Evolutionary conservation across 2,329 filamentous ascomycete genomes (phyloP), one percentile per base, ranked within the genome.

Genomic region (Cercospora citrullina): DNA sequence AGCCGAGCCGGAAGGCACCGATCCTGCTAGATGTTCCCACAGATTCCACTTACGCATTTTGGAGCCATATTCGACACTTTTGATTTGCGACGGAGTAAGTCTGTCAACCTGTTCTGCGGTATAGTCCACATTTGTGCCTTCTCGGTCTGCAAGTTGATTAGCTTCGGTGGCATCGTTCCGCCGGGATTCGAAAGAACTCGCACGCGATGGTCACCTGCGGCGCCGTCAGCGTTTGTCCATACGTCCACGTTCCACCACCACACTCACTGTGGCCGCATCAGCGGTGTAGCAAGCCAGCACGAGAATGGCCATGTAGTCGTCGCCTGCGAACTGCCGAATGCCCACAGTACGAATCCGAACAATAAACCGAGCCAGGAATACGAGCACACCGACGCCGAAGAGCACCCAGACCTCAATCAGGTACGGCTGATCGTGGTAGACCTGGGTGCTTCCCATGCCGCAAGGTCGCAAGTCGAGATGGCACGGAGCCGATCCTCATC

Each of bases 271-370:
- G 5, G 75, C 75, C 1, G 77, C 78, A 65, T 81, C 80, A 3
- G 78, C 71, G 0, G 76, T 75, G 53, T 79, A 81, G 51, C 79
- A 78, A 16, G 76, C 68, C 0, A 77, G 45, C 10, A 80, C 79
- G 1, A 79, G 62, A 10, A 79, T n/a, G 0, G 77, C 73, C 31
- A 81, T 76, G 10, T 78, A 77, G 63, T 82, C 80, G 68, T 83
- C 81, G 5, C 80, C 78, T 23, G 78, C 75, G 3, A 81, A 71
- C 0, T 79, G 76, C n/a, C 75, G 74, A 30, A 77, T 61, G 2
- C 81, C 81, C 1, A 81, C 80, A 0, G 78, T 79, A 2, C 79
- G 78, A 16, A 81, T 63, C 0, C 81, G 77, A 4, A 81, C 78
- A 14, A 66, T 71, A 18, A 78, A 80, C 3, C 80, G 77, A 3